These are phyloP conservation scores for Psilocybe subaeruginosa DNA, from an alignment of 768 basidiomycete species.

Conservation along the genomic window DNA sequence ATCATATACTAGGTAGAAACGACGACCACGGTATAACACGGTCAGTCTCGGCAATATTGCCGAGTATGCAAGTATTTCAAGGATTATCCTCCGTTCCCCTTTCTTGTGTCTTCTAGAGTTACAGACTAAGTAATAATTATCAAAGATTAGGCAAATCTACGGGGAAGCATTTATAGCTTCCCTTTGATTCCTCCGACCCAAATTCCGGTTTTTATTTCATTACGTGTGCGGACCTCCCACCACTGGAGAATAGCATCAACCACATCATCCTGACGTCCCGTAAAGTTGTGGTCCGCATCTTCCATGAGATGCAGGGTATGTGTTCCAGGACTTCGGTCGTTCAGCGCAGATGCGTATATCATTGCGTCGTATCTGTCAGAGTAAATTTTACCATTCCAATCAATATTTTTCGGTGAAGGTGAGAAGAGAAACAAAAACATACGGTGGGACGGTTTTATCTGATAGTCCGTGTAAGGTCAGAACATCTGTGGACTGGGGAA, in stretches of 20 bases:
- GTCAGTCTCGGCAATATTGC: not conserved
- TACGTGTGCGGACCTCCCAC: conserved; percentile 53
- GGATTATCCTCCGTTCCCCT: not conserved
- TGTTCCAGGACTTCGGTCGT: conserved; percentile 62
- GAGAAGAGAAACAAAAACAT: conserved; percentile 29
- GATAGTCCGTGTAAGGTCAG: conserved; percentile 77
- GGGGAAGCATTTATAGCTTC: conserved; percentile 21
- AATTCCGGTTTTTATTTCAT: conserved; percentile 59
- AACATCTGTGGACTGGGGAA: conserved; percentile 67
- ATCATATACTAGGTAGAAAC: not conserved
- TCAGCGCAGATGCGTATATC: conserved; percentile 67
- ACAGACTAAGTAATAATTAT: not conserved
- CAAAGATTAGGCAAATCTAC: not conserved
- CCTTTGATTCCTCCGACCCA: conserved; percentile 59
- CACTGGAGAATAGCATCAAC: conserved; percentile 71
- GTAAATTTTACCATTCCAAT: not conserved
- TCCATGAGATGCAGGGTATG: conserved; percentile 74
- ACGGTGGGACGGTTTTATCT: conserved; percentile 74
- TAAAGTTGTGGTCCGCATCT: conserved; percentile 80
- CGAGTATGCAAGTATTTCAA: not conserved
- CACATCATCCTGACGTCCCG: conserved; percentile 67
- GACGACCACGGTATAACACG: not conserved
- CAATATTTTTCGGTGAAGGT: not conserved
- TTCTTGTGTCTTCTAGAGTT: not conserved
- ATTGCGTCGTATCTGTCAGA: conserved; percentile 66